phyloP scores from a whole-genome alignment of 2,329 filamentous ascomycete genomes.

The Boeremia exigua region DNA sequence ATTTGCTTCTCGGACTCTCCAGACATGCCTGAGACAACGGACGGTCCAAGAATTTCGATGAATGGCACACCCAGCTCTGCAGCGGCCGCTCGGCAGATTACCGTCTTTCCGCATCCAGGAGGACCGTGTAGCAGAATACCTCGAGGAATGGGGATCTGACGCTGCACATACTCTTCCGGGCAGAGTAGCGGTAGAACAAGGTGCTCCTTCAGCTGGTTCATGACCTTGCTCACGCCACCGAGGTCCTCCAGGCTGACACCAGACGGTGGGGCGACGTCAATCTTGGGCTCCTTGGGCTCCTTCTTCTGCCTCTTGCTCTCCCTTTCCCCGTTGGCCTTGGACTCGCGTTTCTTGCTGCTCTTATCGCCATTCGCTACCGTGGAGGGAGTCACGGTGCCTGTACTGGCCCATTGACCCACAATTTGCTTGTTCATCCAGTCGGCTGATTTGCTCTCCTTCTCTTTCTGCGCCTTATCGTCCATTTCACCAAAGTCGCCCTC shows the following conservation, averaged over 20 bases:
- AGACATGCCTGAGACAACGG: constrained; percentile 84
- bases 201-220: constrained; percentile 71
- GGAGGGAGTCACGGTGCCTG: constrained; percentile 35
- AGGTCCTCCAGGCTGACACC: constrained; percentile 74
- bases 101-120: constrained; percentile 85
- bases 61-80: constrained; percentile 78
- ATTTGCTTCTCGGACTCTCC: constrained; percentile 89
- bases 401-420: constrained; percentile 61
- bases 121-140: constrained; percentile 83
- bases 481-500: constrained; percentile 46
- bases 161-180: constrained; percentile 69
- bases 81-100: constrained; percentile 80
- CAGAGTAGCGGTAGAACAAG: constrained; percentile 75
- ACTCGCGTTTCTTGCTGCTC: constrained; percentile 52
- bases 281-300: constrained; percentile 49
- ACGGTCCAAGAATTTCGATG: constrained; percentile 81
- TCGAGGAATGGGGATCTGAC: constrained; percentile 72
- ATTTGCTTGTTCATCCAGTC: constrained; percentile 73
- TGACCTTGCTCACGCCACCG: constrained; percentile 76
- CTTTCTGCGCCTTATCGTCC: constrained; percentile 14
- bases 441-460: constrained; percentile 26
- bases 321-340: constrained; percentile 68
- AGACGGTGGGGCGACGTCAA: constrained; percentile 69
- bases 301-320: constrained; percentile 68
- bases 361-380: constrained; percentile 45